Conservation (phyloP, 306 rosid genomes). For the Hippophae rhamnoides region DNA sequence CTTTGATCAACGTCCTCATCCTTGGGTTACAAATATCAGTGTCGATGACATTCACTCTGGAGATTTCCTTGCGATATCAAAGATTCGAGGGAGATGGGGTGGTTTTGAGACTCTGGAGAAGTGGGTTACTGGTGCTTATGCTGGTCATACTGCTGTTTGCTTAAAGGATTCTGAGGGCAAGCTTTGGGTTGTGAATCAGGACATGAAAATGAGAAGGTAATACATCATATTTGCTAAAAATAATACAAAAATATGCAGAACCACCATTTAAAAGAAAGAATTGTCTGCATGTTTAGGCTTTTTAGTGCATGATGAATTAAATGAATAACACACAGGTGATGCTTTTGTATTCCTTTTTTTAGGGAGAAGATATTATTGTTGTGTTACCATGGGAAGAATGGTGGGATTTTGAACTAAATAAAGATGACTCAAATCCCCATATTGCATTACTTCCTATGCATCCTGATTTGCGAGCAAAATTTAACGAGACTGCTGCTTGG, state of each 20-base stretch:
- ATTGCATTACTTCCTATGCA: conserved; percentile 90
- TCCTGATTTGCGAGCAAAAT: conserved; percentile 68
- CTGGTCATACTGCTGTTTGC: conserved; percentile 92
- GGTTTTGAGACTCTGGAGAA: conserved; percentile 90
- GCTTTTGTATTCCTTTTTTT: conserved; percentile 16
- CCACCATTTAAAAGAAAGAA: neutral
- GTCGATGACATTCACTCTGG: conserved; percentile 84
- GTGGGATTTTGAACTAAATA: conserved; percentile 82
- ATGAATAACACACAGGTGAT: conserved; percentile 8
- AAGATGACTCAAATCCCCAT: conserved; percentile 85
- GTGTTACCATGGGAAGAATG: conserved; percentile 89
- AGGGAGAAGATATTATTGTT: conserved; percentile 90
- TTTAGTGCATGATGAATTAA: neutral
- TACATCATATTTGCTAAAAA: conserved; percentile 6
- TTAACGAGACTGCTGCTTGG: conserved; percentile 97
- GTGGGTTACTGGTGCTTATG: conserved; percentile 95
- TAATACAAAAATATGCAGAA: too few species aligned
- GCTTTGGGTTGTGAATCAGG: conserved; percentile 95
- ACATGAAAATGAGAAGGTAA: conserved; percentile 72
- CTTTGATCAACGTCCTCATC: conserved; percentile 59
- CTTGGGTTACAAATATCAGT: conserved; percentile 69
- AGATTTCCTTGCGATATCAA: conserved; percentile 89
- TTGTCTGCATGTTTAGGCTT: neutral
- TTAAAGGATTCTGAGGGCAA: conserved; percentile 81
- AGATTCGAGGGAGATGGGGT: conserved; percentile 98